Conservation (phyloP, 768 basidiomycete species). For the Mycena vitilis region DNA sequence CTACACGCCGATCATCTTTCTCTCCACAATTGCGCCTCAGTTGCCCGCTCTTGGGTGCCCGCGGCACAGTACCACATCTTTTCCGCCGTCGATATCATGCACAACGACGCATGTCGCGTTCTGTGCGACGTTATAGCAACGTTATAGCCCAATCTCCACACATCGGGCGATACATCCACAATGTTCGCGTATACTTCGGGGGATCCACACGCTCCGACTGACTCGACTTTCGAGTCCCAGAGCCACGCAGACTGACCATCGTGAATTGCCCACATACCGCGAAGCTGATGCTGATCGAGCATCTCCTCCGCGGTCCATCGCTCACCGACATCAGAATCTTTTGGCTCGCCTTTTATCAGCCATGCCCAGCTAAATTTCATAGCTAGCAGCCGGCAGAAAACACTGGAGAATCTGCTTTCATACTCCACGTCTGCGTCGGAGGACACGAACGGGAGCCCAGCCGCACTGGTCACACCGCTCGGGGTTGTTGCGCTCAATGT, state of each 20-base stretch:
- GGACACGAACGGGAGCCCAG: background rate
- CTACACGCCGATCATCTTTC: slow-evolving; percentile 6
- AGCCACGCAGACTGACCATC: slow-evolving; percentile 13
- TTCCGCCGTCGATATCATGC: slow-evolving; percentile 16
- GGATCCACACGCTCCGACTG: background rate
- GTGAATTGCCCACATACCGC: slow-evolving; percentile 18
- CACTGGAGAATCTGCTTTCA: slow-evolving; percentile 1
- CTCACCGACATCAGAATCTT: slow-evolving; percentile 12
- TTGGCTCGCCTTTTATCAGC: slow-evolving; percentile 7
- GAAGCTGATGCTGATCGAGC: slow-evolving; percentile 4
- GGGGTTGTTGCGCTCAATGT: background rate
- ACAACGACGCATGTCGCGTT: slow-evolving; percentile 10
- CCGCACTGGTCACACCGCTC: background rate
- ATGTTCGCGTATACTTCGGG: slow-evolving; percentile 17
- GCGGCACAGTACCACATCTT: slow-evolving; percentile 22
- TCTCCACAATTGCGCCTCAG: slow-evolving; percentile 12
- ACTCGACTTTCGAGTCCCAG: slow-evolving; percentile 5
- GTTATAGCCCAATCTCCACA: slow-evolving; percentile 1
- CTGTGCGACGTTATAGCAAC: slow-evolving; percentile 5
- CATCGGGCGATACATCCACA: slow-evolving; percentile 15
- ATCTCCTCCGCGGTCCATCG: slow-evolving; percentile 5
- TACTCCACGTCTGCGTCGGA: slow-evolving; percentile 19
- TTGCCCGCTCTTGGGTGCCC: slow-evolving; percentile 15
- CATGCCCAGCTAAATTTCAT: slow-evolving; percentile 11
- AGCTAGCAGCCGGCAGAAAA: background rate